phyloP scores from a whole-genome alignment of 148 eudicot genomes.

The Vaccinium corymbosum region DNA sequence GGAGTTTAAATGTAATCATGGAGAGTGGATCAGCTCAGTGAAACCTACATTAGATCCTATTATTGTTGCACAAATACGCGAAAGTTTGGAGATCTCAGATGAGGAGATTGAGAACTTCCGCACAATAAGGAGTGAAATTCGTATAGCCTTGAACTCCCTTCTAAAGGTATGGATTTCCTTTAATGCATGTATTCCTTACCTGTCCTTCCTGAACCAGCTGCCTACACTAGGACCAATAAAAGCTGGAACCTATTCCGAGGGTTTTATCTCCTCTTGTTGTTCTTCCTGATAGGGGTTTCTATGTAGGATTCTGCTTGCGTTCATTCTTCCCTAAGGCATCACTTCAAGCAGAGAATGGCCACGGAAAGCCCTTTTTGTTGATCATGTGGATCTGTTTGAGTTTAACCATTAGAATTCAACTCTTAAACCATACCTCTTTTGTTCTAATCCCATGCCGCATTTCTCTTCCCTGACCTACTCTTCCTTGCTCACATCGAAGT shows the following conservation, averaged over 20 bases:
- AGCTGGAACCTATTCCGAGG: neutral
- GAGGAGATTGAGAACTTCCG: conserved; percentile 55
- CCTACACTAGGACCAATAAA: neutral
- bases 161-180: conserved; percentile 56
- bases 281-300: neutral
- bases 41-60: conserved; percentile 60
- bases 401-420: neutral
- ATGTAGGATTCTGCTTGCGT: neutral
- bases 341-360: neutral
- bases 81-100: conserved; percentile 38
- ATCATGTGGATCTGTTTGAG: neutral
- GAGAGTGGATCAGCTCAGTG: conserved; percentile 67
- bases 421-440: neutral
- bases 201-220: neutral
- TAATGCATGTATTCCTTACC: neutral
- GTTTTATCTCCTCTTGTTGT: neutral
- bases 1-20: conserved; percentile 70
- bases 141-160: conserved; percentile 62
- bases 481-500: neutral
- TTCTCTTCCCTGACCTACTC: neutral
- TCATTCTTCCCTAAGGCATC: neutral
- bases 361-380: neutral
- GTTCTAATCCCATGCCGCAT: neutral
- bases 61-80: conserved; percentile 41
- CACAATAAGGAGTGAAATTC: conserved; percentile 65